Conservation (phyloP, 2,329 filamentous ascomycete species). For the Pleurostoma richardsiae region DNA sequence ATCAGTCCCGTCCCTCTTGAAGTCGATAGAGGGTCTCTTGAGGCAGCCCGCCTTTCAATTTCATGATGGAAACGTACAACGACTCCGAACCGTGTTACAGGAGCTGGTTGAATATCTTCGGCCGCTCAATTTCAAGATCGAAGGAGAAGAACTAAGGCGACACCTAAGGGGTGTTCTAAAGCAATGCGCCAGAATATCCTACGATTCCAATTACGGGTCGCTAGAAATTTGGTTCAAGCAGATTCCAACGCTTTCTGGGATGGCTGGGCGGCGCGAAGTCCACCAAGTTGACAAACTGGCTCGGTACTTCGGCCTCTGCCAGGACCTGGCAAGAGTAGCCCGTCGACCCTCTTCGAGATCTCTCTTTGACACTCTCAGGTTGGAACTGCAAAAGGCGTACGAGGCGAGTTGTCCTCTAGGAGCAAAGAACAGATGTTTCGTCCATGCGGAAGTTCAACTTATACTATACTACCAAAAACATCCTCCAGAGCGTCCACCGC, state of each 20-base stretch:
- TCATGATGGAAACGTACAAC: not conserved
- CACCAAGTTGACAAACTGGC: conserved; percentile 1
- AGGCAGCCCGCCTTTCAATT: not conserved
- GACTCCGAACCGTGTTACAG: not conserved
- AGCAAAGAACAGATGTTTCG: not conserved
- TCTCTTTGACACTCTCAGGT: not conserved
- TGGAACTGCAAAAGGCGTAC: not conserved
- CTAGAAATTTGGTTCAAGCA: not conserved
- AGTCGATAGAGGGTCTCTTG: not conserved
- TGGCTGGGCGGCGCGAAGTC: not conserved
- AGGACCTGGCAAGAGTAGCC: conserved; percentile 1
- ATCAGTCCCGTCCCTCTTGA: not conserved
- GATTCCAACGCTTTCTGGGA: not conserved
- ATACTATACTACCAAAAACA: not conserved
- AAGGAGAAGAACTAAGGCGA: not conserved
- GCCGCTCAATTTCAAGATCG: not conserved
- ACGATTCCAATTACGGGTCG: not conserved
- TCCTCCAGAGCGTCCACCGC: not conserved
- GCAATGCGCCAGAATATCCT: not conserved
- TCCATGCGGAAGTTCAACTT: conserved; percentile 4
- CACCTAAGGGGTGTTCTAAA: not conserved
- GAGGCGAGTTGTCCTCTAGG: not conserved
- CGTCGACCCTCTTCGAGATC: not conserved
- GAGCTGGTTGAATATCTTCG: not conserved
- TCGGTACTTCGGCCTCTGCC: conserved; percentile 3